Conservation (phyloP, 495 filamentous ascomycete species). For the Gamarada debralockiae region DNA sequence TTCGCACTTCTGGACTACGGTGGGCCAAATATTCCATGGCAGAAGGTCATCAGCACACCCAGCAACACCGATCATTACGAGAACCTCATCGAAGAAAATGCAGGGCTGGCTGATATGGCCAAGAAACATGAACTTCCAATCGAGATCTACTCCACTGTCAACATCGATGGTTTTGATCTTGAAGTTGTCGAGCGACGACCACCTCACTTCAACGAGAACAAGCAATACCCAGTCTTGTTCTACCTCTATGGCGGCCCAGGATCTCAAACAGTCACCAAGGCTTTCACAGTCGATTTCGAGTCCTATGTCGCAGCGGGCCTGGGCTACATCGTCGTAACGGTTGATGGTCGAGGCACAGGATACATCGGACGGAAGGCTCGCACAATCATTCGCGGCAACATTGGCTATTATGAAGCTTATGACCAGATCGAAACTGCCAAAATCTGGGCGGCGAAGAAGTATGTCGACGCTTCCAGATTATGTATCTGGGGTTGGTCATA, state of each 20-base stretch:
- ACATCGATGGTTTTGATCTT: slow-evolving; percentile 71
- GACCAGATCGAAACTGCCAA: slow-evolving; percentile 93
- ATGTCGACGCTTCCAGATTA: slow-evolving; percentile 76
- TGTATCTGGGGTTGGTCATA: slow-evolving; percentile 99
- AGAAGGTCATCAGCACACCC: slow-evolving; percentile 83
- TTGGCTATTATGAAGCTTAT: slow-evolving; percentile 79
- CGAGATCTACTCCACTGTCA: slow-evolving; percentile 79
- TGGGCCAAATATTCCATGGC: slow-evolving; percentile 86
- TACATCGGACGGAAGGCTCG: slow-evolving; percentile 83
- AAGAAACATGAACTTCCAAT: slow-evolving; percentile 78
- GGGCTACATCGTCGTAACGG: slow-evolving; percentile 93
- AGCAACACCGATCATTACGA: slow-evolving; percentile 60
- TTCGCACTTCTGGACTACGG: slow-evolving; percentile 80
- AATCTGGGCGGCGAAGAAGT: slow-evolving; percentile 75
- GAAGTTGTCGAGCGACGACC: slow-evolving; percentile 89
- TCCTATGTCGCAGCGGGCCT: slow-evolving; percentile 80
- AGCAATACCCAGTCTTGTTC: slow-evolving; percentile 91
- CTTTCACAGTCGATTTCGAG: slow-evolving; percentile 84
- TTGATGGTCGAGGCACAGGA: slow-evolving; percentile 91
- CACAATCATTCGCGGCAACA: slow-evolving; percentile 73
- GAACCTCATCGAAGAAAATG: slow-evolving; percentile 73
- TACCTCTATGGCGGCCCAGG: slow-evolving; percentile 88
- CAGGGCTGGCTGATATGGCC: slow-evolving; percentile 60
- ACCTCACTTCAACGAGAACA: slow-evolving; percentile 80
- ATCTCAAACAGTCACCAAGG: slow-evolving; percentile 80